Conservation (phyloP, 257 asterid genomes). For the Solanum paucissectum region DNA sequence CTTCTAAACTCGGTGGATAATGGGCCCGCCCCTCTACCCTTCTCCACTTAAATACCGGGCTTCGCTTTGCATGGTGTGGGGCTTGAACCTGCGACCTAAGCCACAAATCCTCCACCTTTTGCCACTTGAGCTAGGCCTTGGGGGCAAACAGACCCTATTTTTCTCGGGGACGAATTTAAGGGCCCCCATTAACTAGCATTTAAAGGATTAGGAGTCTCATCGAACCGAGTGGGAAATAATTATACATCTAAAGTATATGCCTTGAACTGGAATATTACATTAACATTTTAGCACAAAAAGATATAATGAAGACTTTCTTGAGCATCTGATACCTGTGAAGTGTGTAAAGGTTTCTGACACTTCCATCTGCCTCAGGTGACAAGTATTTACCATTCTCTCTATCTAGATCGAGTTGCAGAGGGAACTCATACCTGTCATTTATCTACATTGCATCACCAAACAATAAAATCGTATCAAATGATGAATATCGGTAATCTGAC, state of each 20-base stretch:
- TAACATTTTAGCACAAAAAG: neutral
- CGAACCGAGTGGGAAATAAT: neutral
- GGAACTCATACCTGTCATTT: constrained; percentile 94
- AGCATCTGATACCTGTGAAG: constrained; percentile 66
- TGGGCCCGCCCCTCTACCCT: too few species aligned
- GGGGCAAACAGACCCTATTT: neutral
- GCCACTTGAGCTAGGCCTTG: too few species aligned
- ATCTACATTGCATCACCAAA: constrained; percentile 43
- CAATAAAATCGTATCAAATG: neutral
- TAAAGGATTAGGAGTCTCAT: neutral
- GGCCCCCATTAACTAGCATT: neutral
- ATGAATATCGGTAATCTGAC: neutral
- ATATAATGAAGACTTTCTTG: neutral
- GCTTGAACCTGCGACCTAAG: too few species aligned
- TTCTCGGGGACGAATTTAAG: neutral
- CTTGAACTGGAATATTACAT: neutral
- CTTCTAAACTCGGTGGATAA: too few species aligned
- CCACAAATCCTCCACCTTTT: too few species aligned
- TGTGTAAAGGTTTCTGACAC: constrained; percentile 75
- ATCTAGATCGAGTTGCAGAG: constrained; percentile 90
- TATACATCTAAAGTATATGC: neutral
- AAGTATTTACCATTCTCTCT: constrained; percentile 87
- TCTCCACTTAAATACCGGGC: too few species aligned
- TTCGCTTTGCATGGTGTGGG: too few species aligned
- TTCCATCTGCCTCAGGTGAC: constrained; percentile 88